Base-by-base conservation (phyloP, 2,329 filamentous ascomycete genomes). In the Aspergillus flavus region DNA sequence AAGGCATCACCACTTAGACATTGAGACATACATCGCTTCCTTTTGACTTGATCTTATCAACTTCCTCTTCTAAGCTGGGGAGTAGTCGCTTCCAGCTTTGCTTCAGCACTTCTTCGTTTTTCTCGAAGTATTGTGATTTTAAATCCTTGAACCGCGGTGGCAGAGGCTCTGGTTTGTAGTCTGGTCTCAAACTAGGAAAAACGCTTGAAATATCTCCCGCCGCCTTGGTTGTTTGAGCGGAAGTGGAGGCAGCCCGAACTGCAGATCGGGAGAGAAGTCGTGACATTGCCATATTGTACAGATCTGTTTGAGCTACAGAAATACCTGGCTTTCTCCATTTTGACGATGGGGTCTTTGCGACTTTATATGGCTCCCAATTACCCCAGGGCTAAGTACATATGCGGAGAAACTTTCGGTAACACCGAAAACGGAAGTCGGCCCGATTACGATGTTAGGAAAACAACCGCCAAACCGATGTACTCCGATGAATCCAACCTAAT, bases 201-300 rank as follows among this genome's bases (percentile, higher is more conserved):
- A 82, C 80, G 12, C 79, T 81, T 4, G 80, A 82, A 59, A 83
- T 83, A 66, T 83, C 81, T 34, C 80, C 80, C 2, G 75, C 76
- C 14, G 78, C 76, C 67, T 82, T 82, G 41, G 79, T 81, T 36
- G 74, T 71, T 41, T 75, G 73, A 12, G 75, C 67, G 19, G 76
- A 69, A 4, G 74, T 74, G 11, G 74, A 73, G 36, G 72, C 74
- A n/a, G 73, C 71, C 10, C 75, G 71, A 43, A 68, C 61, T 61
- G 71, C 65, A 2, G 69, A 63, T 58, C 69, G 73, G 19, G 74
- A 69, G 14, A 78, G 67, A 43, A 75, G 45, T 59, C 63, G 72
- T 57, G 73, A 75, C 58, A 75, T 67, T 1, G 71, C 64, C 73
- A 75, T 75, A 6, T n/a, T 69, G 58, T 16, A 28, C 32, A 4